phyloP scores from a whole-genome alignment of 495 filamentous ascomycete species.

The Penicillium cosmopolitanum region DNA sequence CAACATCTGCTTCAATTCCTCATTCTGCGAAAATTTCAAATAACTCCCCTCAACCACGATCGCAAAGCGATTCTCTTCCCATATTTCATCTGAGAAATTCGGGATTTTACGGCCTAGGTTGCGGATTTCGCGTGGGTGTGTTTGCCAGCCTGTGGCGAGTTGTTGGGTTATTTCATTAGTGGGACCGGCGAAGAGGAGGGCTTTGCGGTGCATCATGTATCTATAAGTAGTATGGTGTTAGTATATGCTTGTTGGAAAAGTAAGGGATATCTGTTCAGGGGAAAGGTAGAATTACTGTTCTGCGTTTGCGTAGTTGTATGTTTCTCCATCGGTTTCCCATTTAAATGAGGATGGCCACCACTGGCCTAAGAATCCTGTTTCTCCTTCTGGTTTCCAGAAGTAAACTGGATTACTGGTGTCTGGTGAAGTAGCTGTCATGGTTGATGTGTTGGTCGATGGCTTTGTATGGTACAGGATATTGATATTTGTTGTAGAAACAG shows the following conservation, averaged over 20 bases:
- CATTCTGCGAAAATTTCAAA: constrained; percentile 19
- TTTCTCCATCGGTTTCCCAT: neutral
- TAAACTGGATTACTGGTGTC: constrained; percentile 10
- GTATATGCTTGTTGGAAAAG: neutral
- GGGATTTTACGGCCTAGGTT: constrained; percentile 13
- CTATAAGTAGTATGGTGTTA: neutral
- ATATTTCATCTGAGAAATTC: constrained; percentile 8
- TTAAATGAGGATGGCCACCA: constrained; percentile 20
- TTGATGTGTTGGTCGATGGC: neutral
- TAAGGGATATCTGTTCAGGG: neutral
- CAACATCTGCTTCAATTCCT: constrained; percentile 5
- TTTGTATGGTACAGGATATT: too few relatives aligned
- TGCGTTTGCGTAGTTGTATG: constrained; percentile 13
- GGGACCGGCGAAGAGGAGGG: constrained; percentile 14
- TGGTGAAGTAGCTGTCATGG: neutral
- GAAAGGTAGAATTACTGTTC: constrained; percentile 3
- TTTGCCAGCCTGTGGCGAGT: constrained; percentile 10
- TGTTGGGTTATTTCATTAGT: constrained; percentile 7
- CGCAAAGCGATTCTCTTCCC: constrained; percentile 7
- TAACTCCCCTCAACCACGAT: constrained; percentile 11
- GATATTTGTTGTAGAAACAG: too few relatives aligned
- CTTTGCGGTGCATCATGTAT: constrained; percentile 19
- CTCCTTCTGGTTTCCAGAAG: constrained; percentile 20
- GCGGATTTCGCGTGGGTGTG: constrained; percentile 10
- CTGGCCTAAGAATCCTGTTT: constrained; percentile 16